Base-by-base conservation (phyloP, 1,139 yeast species). In the Sugiyamaella novakii region DNA sequence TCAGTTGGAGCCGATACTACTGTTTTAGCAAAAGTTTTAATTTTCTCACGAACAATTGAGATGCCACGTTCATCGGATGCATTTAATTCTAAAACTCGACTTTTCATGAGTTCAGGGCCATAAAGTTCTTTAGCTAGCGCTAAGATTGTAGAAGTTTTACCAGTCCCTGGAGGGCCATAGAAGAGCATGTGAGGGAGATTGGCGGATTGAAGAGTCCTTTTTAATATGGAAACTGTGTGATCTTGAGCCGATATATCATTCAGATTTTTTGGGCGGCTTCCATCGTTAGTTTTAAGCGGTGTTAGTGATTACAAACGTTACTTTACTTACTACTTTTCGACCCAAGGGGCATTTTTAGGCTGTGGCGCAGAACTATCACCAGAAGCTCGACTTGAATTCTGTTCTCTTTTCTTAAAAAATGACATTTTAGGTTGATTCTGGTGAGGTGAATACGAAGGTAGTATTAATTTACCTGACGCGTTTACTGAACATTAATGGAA, bases 1-100 rank as follows among this genome's bases (percentile, higher is more conserved):
- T 75, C 73, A 0, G 84, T 67, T 0, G 97, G 94, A 54, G 85
- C 85, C 1, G 97, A 84, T 1, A 92, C 89, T 0, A 94, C 80
- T 44, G 89, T 73, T 56, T 96, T 76, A 12, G 98, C 98, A 72
- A 92, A 94, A 60, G 81, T 87, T 71, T 92, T 92, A 63, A 92
- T 84, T 64, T 91, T 88, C 60, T 88, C 95, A 58, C 98, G 78
- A 2, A 92, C 97, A 54, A 92, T 80, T 8, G 91, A 80, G 49
- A 92, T 92, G 51, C 98, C 98, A 65, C 98, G 79, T 65, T 92
- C 98, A 66, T 92, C 98, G 2, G 96, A 88, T 2, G 98, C 98
- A 68, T 92, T 92, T 59, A 92, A 75, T 67, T 92, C 98, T 53
- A 92, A 72, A 0, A 92, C 96, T 59, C 98, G 76, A 19, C 84